A percentile compares a stretch with the other conserved stretches of the same genome.
Conservation (phyloP, 805 yeast genomes). For the Metschnikowia dekortorum region DNA sequence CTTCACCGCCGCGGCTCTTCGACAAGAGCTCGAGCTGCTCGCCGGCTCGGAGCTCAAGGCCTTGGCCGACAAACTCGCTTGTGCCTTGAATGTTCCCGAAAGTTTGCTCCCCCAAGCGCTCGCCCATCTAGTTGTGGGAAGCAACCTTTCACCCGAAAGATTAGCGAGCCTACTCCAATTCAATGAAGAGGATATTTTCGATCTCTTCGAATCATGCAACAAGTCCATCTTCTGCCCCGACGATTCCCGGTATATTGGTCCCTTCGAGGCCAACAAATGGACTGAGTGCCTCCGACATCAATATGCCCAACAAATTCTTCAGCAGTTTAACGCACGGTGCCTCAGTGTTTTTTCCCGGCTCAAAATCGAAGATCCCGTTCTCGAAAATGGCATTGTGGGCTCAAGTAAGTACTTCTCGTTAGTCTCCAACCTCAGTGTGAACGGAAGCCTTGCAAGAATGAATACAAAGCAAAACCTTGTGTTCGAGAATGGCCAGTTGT, state of each 20-base stretch:
- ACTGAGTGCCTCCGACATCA: not conserved
- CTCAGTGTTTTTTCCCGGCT: constrained; percentile 9
- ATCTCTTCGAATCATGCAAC: constrained; percentile 4
- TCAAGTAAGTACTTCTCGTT: constrained; percentile 28
- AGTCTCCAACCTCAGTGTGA: constrained; percentile 10
- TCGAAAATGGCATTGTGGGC: constrained; percentile 14
- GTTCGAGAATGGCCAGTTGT: constrained; percentile 1
- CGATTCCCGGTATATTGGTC: not conserved
- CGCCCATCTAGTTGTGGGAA: not conserved
- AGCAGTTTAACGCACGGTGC: not conserved
- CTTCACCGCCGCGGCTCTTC: not conserved
- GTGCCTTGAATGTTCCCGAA: not conserved
- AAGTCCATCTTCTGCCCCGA: not conserved
- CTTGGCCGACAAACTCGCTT: not conserved
- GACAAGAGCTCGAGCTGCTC: constrained; percentile 4
- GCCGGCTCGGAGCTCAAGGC: not conserved
- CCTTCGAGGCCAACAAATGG: not conserved
- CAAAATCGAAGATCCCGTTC: constrained; percentile 10
- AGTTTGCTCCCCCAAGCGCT: not conserved
- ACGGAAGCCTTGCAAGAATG: constrained; percentile 8
- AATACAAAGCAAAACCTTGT: not conserved
- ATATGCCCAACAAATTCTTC: not conserved
- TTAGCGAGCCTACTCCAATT: constrained; percentile 2
- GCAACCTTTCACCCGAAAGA: not conserved
- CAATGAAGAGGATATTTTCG: constrained; percentile 14